Base-by-base conservation (phyloP, 805 yeast genomes). In the Spathaspora passalidarum region DNA sequence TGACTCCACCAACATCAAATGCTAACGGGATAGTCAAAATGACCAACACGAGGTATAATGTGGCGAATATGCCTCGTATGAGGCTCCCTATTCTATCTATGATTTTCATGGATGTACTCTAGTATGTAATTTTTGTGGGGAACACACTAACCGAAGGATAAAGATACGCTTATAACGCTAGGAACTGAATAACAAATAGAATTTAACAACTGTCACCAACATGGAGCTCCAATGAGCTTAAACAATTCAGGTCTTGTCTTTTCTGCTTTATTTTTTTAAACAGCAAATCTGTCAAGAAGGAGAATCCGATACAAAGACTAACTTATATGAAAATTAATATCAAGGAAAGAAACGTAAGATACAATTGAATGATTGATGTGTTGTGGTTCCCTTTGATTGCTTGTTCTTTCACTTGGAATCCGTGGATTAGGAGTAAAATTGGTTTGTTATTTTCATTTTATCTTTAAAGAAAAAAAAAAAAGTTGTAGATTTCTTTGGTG, bases 1-100 rank as follows among this genome's bases (percentile, higher is more conserved):
- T 76, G 16, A 84, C 76, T 1, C 98, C 97, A 8, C 98, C 98
- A 32, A 89, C 85, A 59, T 92, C 96, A 65, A 94, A 94, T 19
- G 97, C 86, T 50, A 94, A 76, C 4, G 98, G 98, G 5, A 94
- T 86, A 2, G 97, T 86, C 23, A 91, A 72, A 22, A 90, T 77
- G 10, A 88, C 81, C 42, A 88, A 77, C 5, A 78, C 62, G 44
- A 89, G 69, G 57, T 90, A 89, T 23, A 86, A 63, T 1, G 51
- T 34, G 21, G 49, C 43, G 16, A 48, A 45, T 7, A 48, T n/a
- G 2, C 44, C 51, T 26, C 48, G 43, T 29, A 48, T 37, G 19
- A 38, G 39, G 35, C 48, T 42, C 22, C 25, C n/a, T 37, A 44
- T 40, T 32, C 45, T 47, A 22, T 40, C 38, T 23, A 5, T 39